Evolutionary conservation across 1,139 yeast genomes (phyloP).

Genomic region (Yamadazyma pseudoaaseri): DNA sequence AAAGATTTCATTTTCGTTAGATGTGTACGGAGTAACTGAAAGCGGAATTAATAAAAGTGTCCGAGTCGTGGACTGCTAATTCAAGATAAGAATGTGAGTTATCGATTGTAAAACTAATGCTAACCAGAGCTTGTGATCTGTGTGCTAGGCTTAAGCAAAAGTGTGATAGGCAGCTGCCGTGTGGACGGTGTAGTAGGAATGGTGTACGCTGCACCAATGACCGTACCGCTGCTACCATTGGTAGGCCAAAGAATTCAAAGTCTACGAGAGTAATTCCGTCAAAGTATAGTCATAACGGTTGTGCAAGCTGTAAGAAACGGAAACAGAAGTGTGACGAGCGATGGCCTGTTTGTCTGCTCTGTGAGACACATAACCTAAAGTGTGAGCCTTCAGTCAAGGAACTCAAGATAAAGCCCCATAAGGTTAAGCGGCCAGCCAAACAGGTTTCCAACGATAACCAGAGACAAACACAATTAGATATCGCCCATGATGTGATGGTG

Average conservation of each 20-base stretch:
- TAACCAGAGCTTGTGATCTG: conserved; percentile 17
- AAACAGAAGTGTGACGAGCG: conserved; percentile 65
- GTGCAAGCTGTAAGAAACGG: conserved; percentile 58
- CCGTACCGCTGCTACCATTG: conserved; percentile 13
- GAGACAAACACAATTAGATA: not conserved
- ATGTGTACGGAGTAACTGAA: no score
- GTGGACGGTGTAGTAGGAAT: conserved; percentile 12
- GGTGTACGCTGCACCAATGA: conserved; percentile 11
- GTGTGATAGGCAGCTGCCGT: conserved; percentile 14
- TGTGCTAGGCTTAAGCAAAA: conserved; percentile 18
- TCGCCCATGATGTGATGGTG: no score
- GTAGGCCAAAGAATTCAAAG: conserved; percentile 13
- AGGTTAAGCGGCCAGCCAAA: no score
- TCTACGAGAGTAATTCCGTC: not conserved
- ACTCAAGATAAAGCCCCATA: conserved; percentile 1
- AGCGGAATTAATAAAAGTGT: no score
- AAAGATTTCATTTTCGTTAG: no score
- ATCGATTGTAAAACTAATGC: not conserved
- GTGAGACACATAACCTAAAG: conserved; percentile 41
- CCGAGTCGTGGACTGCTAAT: no score
- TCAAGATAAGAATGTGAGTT: no score
- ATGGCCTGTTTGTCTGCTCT: conserved; percentile 53
- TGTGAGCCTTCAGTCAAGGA: conserved; percentile 25
- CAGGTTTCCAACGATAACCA: not conserved
- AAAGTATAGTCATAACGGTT: conserved; percentile 44